These are phyloP conservation scores for Selaginella tamariscina DNA, from an alignment of 75 land plant species.

Conservation along the genomic window DNA sequence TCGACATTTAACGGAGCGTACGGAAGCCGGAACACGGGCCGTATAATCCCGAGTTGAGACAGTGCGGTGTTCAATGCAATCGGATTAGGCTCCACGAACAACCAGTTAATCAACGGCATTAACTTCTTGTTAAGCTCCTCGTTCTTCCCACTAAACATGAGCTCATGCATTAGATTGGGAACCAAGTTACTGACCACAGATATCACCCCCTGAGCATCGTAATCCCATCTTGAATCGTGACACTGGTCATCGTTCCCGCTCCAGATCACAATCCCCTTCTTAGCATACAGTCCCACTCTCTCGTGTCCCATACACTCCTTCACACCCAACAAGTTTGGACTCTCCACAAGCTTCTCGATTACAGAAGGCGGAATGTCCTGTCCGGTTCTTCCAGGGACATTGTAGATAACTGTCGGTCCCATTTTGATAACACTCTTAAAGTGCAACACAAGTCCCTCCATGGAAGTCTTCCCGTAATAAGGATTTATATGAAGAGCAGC, in stretches of 20 bases:
- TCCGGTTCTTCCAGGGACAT: slow-evolving; percentile 68
- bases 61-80: slow-evolving; percentile 79
- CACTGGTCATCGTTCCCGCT: slow-evolving; percentile 85
- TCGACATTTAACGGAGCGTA: slow-evolving; percentile 47
- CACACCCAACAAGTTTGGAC: slow-evolving; percentile 54
- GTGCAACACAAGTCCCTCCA: slow-evolving; percentile 44
- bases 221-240: slow-evolving; percentile 77
- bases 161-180: slow-evolving; percentile 52
- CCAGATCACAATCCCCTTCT: slow-evolving; percentile 51
- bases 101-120: slow-evolving; percentile 62
- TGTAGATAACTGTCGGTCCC: slow-evolving; percentile 74
- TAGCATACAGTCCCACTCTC: slow-evolving; percentile 37
- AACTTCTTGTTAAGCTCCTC: slow-evolving; percentile 39
- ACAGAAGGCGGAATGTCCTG: slow-evolving; percentile 69
- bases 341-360: slow-evolving; percentile 32
- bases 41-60: slow-evolving; percentile 67
- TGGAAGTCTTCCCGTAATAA: slow-evolving; percentile 80
- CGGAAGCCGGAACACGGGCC: slow-evolving; percentile 66
- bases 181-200: slow-evolving; percentile 71
- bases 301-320: slow-evolving; percentile 79
- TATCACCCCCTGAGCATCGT: slow-evolving; percentile 68
- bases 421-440: slow-evolving; percentile 47
- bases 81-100: slow-evolving; percentile 73
- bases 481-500: slow-evolving; percentile 81
- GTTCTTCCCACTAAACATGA: slow-evolving; percentile 46